Evolutionary conservation across 495 filamentous ascomycete species (phyloP).

Genomic region (Elasticomyces elasticus): DNA sequence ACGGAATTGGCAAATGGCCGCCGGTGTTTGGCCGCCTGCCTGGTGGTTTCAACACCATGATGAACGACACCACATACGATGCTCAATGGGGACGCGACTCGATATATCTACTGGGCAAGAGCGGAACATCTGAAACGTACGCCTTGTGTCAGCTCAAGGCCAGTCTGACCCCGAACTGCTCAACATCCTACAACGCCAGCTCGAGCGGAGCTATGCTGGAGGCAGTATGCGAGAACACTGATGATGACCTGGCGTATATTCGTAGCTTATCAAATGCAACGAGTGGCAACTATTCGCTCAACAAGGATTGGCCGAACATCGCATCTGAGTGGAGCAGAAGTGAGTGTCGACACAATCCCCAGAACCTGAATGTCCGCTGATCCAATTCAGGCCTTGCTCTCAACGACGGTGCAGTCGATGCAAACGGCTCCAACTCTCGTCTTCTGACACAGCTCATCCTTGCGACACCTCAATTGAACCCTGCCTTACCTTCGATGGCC

Average conservation of each 20-base stretch:
- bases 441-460: conserved; percentile 49
- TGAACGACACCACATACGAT: conserved; percentile 38
- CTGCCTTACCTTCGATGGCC: conserved; percentile 47
- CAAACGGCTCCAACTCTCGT: conserved; percentile 51
- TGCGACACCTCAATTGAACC: conserved; percentile 27
- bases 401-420: conserved; percentile 47
- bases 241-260: conserved; percentile 43
- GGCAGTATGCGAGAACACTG: conserved; percentile 47
- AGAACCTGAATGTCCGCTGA: conserved; percentile 36
- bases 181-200: conserved; percentile 50
- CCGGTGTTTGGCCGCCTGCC: conserved; percentile 59
- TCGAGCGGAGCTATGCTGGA: conserved; percentile 44
- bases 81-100: conserved; percentile 35
- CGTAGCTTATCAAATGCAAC: conserved; percentile 31
- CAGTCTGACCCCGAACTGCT: conserved; percentile 49
- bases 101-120: conserved; percentile 54
- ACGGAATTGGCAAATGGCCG: conserved; percentile 36
- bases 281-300: conserved; percentile 21
- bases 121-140: conserved; percentile 31
- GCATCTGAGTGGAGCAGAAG: conserved; percentile 28
- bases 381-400: conserved; percentile 42
- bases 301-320: conserved; percentile 49
- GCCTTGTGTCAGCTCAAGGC: conserved; percentile 54
- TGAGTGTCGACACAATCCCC: background rate
- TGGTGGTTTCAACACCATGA: conserved; percentile 51